A percentile compares a stretch with the other conserved stretches of the same genome.
These are phyloP conservation scores for Botrytis squamosa DNA, from an alignment of 2,329 filamentous ascomycete genomes.

Conservation along the genomic window DNA sequence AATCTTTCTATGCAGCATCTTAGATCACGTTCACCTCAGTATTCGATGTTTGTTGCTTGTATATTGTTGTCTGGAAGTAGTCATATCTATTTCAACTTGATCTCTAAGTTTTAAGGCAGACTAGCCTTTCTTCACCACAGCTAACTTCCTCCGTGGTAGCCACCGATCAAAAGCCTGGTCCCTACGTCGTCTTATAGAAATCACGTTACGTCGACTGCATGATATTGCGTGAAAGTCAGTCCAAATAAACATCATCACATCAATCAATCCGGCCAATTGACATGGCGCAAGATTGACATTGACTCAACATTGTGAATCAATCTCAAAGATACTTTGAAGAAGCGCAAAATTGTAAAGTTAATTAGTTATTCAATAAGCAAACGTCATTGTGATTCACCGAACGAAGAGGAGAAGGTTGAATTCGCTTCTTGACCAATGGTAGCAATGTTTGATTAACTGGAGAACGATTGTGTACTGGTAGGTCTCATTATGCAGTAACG, in stretches of 20 bases:
- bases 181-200: background rate
- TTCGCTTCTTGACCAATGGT: background rate
- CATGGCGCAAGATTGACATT: background rate
- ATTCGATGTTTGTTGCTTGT: background rate
- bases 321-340: background rate
- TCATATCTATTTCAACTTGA: background rate
- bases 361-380: background rate
- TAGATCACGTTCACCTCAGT: background rate
- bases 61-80: background rate
- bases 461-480: background rate
- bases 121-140: background rate
- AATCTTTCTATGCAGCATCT: background rate
- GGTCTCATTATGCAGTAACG: background rate
- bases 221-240: background rate
- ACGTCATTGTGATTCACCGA: background rate
- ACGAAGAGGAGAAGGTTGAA: background rate
- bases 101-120: background rate
- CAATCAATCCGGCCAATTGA: background rate
- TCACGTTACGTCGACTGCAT: background rate
- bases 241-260: background rate
- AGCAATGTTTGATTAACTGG: background rate
- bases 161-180: background rate
- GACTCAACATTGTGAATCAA: background rate
- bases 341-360: background rate
- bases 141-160: background rate